Base-by-base conservation (phyloP, 331 rosid genomes). In the Malus hybrid region DNA sequence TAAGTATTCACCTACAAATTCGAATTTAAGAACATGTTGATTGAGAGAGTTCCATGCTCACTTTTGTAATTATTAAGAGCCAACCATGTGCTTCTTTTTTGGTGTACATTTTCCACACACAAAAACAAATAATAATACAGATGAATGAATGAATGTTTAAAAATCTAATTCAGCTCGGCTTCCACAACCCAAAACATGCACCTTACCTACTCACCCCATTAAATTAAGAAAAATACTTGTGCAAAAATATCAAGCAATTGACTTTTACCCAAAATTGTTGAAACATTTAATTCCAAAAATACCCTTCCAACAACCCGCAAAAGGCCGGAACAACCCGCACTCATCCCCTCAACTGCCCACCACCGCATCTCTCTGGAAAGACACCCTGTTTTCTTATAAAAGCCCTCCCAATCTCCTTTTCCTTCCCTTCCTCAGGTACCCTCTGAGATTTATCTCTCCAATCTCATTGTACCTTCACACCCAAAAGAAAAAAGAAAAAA, bases 341-440 rank as follows among this genome's bases (percentile, higher is more conserved):
- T 28, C 56, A 10, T 34, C 34, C 55, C 56, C 24, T 58, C 68
- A 34, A 72, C 76, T 0, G 46, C 76, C 68, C 68, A 72, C 19
- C 68, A 72, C 66, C 66, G 66, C 55, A 53, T 57, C 55, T 57
- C 55, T 7, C 24, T 4, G 26, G 5, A 16, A 63, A 32, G 46
- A 30, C 68, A 63, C 68, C 46, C 15, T 30, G 48, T 20, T 14
- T 70, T 3, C 66, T 29, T 91, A 91, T 89, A 91, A 89, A 89
- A 62, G 8, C 87, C 80, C 80, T 71, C 73, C 19, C 20, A 10
- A 6, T 72, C 66, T 56, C 18, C 10, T 30, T 26, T 18, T 58
- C 75, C 22, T 74, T 68, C 30, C 75, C 22, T 74, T 68, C 30
- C 2, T 68, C 91, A 85, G 86, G 76, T 62, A 68, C 70, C 73